Conservation (phyloP, 2,329 filamentous ascomycete genomes). For the Neopestalotiopsis rosae region DNA sequence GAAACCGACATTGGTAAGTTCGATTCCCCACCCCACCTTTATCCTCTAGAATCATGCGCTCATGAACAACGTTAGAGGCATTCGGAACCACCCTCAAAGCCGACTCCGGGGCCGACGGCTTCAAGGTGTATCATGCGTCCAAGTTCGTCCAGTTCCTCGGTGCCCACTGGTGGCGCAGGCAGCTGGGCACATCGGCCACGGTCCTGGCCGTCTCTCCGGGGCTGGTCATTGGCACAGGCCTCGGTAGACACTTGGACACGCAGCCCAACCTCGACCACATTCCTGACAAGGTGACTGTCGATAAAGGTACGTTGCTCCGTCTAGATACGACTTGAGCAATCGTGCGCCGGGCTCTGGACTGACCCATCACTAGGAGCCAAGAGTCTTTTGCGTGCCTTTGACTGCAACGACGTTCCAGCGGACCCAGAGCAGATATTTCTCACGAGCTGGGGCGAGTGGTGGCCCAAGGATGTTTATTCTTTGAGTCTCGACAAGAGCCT, state of each 20-base stretch:
- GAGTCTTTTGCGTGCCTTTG: conserved; percentile 51
- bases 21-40: too few relatives aligned
- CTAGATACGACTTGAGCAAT: neutral
- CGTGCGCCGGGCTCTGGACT: too few relatives aligned
- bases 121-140: conserved; percentile 44
- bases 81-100: conserved; percentile 23
- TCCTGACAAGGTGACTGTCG: conserved; percentile 51
- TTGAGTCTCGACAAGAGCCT: conserved; percentile 49
- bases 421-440: conserved; percentile 59
- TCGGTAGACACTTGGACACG: conserved; percentile 40
- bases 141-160: conserved; percentile 58
- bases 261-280: conserved; percentile 32
- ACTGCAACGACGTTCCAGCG: conserved; percentile 51
- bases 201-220: conserved; percentile 61
- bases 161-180: conserved; percentile 61
- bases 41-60: neutral
- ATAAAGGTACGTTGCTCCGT: conserved; percentile 43
- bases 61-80: too few relatives aligned
- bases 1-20: too few relatives aligned
- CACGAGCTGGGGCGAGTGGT: conserved; percentile 64
- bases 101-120: conserved; percentile 38
- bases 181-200: conserved; percentile 47
- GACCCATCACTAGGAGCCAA: conserved; percentile 42
- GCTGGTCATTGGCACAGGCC: conserved; percentile 53
- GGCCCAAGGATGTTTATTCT: conserved; percentile 49